Percentiles rank a stretch among this genome's conserved stretches.
Evolutionary conservation across 208 protist genomes (phyloP).

Genomic region (Strigomonas galati): DNA sequence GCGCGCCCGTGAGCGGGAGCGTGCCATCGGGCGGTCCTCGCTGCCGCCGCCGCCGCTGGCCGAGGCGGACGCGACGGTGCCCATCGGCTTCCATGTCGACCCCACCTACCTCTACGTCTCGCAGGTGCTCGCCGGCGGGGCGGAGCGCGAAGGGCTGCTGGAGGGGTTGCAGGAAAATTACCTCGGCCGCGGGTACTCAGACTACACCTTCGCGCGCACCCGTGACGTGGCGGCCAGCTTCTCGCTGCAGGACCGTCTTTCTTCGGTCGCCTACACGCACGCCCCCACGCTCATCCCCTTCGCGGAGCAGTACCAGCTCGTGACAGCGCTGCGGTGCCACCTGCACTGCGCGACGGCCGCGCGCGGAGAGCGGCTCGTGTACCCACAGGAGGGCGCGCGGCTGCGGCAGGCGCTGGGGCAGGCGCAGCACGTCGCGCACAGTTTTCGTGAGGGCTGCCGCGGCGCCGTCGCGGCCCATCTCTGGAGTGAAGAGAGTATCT

Average conservation of each 20-base stretch:
- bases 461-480: constrained; percentile 24
- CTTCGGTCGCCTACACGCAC: constrained; percentile 33
- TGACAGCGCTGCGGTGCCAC: constrained; percentile 47
- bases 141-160: constrained; percentile 23
- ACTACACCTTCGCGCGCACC: constrained; percentile 64
- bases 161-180: constrained; percentile 81
- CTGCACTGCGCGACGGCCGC: constrained; percentile 41
- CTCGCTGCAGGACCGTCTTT: constrained; percentile 50
- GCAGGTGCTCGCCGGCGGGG: constrained; percentile 26
- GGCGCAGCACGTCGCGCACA: constrained; percentile 27
- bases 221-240: constrained; percentile 38
- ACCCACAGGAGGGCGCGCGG: constrained; percentile 39
- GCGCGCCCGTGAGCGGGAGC: constrained; percentile 21
- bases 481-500: constrained; percentile 26
- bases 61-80: constrained; percentile 14
- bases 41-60: neutral
- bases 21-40: constrained; percentile 10
- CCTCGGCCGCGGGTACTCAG: constrained; percentile 47
- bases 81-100: constrained; percentile 67
- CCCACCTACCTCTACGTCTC: constrained; percentile 63
- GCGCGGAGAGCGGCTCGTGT: constrained; percentile 24
- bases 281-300: constrained; percentile 30
- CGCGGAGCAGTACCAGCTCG: constrained; percentile 44
- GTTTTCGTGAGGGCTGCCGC: constrained; percentile 51
- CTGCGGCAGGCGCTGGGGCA: constrained; percentile 31